Conservation (phyloP, 805 yeast species). For the Teunomyces gatunensis region DNA sequence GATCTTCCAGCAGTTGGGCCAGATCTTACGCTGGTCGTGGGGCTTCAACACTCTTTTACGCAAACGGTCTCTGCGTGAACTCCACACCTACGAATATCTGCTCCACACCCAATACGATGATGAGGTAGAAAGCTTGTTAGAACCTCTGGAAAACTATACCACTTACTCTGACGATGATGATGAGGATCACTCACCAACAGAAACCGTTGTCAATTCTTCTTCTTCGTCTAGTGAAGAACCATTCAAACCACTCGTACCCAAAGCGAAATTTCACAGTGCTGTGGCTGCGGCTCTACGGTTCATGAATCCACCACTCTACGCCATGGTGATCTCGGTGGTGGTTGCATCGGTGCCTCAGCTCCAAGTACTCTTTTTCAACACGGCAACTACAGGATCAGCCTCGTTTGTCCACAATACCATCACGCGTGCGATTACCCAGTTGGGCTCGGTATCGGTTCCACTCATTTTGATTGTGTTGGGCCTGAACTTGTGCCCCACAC, state of each 20-base stretch:
- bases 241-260: background rate
- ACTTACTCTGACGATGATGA: background rate
- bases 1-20: constrained; percentile 81
- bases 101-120: constrained; percentile 2
- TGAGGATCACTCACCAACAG: background rate
- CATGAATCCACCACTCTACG: constrained; percentile 83
- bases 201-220: background rate
- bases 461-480: constrained; percentile 73
- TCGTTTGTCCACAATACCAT: constrained; percentile 68
- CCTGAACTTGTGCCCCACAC: constrained; percentile 69
- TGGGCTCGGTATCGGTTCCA: constrained; percentile 77
- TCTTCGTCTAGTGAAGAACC: background rate
- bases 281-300: constrained; percentile 26
- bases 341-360: constrained; percentile 66
- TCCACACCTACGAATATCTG: constrained; percentile 19
- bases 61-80: constrained; percentile 43
- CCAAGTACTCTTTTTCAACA: constrained; percentile 55
- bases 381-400: constrained; percentile 11
- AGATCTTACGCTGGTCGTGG: constrained; percentile 83
- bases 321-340: constrained; percentile 66
- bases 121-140: constrained; percentile 11
- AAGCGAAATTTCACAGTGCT: no score
- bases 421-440: constrained; percentile 58
- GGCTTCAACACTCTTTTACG: constrained; percentile 71
- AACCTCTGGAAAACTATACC: background rate